These are phyloP conservation scores for Catharanthus roseus DNA, from an alignment of 257 asterid species.

Conservation along the genomic window DNA sequence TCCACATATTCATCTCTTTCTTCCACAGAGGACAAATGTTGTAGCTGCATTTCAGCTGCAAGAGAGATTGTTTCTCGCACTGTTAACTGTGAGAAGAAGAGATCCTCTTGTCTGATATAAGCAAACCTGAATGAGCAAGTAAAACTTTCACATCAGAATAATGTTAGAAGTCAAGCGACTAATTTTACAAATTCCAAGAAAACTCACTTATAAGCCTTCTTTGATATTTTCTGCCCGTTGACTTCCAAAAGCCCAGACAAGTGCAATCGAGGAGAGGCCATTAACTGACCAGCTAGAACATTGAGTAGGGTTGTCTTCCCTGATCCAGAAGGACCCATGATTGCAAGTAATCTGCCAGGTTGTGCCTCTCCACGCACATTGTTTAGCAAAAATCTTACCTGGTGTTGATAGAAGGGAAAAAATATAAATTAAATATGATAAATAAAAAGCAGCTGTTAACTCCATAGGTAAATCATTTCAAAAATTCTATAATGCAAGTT, in stretches of 20 bases:
- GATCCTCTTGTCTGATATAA: slow-evolving; percentile 90
- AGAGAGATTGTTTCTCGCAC: slow-evolving; percentile 92
- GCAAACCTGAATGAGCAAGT: slow-evolving; percentile 59
- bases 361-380: slow-evolving; percentile 83
- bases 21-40: slow-evolving; percentile 56
- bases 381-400: slow-evolving; percentile 80
- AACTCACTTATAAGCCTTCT: slow-evolving; percentile 59
- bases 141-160: not conserved
- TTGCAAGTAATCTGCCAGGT: slow-evolving; percentile 88
- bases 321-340: slow-evolving; percentile 99
- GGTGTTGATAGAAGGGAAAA: not conserved
- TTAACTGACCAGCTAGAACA: slow-evolving; percentile 82
- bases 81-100: slow-evolving; percentile 93
- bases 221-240: slow-evolving; percentile 63
- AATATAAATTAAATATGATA: not conserved
- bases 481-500: not conserved
- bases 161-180: not conserved
- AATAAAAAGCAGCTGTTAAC: not conserved
- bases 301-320: slow-evolving; percentile 97
- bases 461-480: not conserved
- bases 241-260: slow-evolving; percentile 88
- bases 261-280: slow-evolving; percentile 66
- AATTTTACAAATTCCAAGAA: slow-evolving; percentile 8
- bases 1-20: slow-evolving; percentile 78
- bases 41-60: slow-evolving; percentile 97